Evolutionary conservation across 495 filamentous ascomycete species (phyloP).

Genomic region (Sordaria brevicollis): DNA sequence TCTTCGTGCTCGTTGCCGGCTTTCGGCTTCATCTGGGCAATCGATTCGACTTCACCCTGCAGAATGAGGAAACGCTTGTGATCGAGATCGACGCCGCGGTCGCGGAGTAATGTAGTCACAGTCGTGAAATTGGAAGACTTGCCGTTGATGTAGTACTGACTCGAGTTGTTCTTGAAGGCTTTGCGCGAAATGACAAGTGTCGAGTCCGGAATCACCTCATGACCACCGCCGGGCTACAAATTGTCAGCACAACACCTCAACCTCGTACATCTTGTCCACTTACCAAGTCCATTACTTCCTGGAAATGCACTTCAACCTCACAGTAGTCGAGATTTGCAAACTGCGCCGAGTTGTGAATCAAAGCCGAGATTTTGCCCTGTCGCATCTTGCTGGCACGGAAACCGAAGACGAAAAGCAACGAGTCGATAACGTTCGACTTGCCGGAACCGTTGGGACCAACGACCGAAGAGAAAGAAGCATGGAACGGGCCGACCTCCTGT

Average conservation of each 20-base stretch:
- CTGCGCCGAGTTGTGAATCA: slow-evolving; percentile 92
- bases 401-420: slow-evolving; percentile 92
- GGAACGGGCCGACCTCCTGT: slow-evolving; percentile 94
- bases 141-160: slow-evolving; percentile 93
- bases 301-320: slow-evolving; percentile 92
- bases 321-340: slow-evolving; percentile 77
- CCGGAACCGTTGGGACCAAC: slow-evolving; percentile 97
- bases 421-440: slow-evolving; percentile 98
- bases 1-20: slow-evolving; percentile 91
- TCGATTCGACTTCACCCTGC: slow-evolving; percentile 96
- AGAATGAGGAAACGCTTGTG: slow-evolving; percentile 97
- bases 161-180: slow-evolving; percentile 95
- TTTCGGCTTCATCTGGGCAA: slow-evolving; percentile 98
- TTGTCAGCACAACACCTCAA: background rate
- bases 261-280: background rate
- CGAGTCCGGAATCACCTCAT: slow-evolving; percentile 69
- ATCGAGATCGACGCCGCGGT: slow-evolving; percentile 85
- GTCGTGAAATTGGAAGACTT: slow-evolving; percentile 80
- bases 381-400: slow-evolving; percentile 99
- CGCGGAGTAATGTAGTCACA: slow-evolving; percentile 81
- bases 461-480: slow-evolving; percentile 96
- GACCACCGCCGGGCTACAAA: slow-evolving; percentile 48
- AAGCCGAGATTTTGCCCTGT: slow-evolving; percentile 93
- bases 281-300: slow-evolving; percentile 75
- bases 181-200: slow-evolving; percentile 78